These are phyloP conservation scores for Boletus subparvulus DNA, from an alignment of 768 basidiomycete genomes.

Conservation along the genomic window DNA sequence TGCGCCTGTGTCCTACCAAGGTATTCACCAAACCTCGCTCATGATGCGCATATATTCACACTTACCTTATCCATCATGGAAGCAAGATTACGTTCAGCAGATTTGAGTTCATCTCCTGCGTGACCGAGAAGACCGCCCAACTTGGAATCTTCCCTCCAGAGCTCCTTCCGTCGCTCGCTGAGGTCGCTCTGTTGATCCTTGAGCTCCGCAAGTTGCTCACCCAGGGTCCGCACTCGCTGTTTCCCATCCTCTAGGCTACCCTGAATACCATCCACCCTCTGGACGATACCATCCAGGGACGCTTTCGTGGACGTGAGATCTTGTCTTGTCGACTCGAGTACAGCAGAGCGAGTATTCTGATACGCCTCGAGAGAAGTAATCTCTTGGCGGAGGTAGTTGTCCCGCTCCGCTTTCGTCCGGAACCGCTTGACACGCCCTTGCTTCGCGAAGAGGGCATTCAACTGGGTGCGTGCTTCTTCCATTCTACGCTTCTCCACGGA, in stretches of 20 bases:
- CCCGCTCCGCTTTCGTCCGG: conserved; percentile 78
- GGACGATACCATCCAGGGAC: conserved; percentile 57
- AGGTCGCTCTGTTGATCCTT: conserved; percentile 70
- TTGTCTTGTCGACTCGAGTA: conserved; percentile 50
- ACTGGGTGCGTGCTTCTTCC: conserved; percentile 69
- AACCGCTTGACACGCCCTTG: conserved; percentile 89
- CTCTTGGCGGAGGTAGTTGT: conserved; percentile 78
- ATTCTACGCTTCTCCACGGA: conserved; percentile 60
- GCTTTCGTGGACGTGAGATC: conserved; percentile 50
- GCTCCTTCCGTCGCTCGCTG: conserved; percentile 82
- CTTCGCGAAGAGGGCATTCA: conserved; percentile 81
- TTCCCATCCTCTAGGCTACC: conserved; percentile 66
- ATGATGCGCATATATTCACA: background rate
- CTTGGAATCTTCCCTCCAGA: conserved; percentile 95
- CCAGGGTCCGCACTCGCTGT: conserved; percentile 52
- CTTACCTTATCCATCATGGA: conserved; percentile 95
- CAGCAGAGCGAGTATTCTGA: conserved; percentile 51
- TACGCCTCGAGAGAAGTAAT: conserved; percentile 68
- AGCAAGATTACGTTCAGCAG: conserved; percentile 74
- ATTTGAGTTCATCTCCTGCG: conserved; percentile 77
- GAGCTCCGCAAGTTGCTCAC: conserved; percentile 56
- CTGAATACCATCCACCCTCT: conserved; percentile 54
- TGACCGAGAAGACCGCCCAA: conserved; percentile 73
- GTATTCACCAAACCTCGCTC: background rate
- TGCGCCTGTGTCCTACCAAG: conserved; percentile 79